Percentiles rank a stretch among this genome's conserved stretches.
Conservation (phyloP, 768 basidiomycete species). For the Tricholoma sp. region DNA sequence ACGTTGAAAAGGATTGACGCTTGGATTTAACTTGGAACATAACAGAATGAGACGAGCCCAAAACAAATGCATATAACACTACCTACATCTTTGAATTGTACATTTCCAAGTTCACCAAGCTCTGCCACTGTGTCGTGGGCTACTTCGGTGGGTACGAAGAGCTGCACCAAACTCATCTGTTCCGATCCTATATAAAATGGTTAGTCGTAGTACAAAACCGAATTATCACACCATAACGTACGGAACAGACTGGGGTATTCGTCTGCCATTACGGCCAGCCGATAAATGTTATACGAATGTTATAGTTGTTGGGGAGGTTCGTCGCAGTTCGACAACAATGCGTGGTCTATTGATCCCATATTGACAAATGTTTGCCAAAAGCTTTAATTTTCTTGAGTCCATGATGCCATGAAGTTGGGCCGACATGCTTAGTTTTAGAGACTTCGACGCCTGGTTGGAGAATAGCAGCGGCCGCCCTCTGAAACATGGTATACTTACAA, state of each 20-base stretch:
- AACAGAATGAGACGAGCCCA: background rate
- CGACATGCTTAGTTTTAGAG: background rate
- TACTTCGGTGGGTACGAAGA: constrained; percentile 95
- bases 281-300: constrained; percentile 3
- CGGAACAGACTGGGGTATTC: constrained; percentile 84
- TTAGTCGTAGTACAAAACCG: background rate
- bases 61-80: background rate
- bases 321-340: background rate
- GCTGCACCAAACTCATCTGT: constrained; percentile 95
- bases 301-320: background rate
- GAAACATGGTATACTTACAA: background rate
- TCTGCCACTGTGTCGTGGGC: constrained; percentile 96
- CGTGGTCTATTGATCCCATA: background rate
- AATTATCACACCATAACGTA: constrained; percentile 30
- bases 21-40: constrained; percentile 74
- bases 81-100: constrained; percentile 95
- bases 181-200: constrained; percentile 68
- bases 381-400: background rate
- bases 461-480: background rate
- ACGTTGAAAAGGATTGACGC: constrained; percentile 95
- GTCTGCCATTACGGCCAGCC: constrained; percentile 52
- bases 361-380: background rate
- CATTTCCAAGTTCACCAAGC: constrained; percentile 90
- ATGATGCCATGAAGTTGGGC: no score
- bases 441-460: background rate